Evolutionary conservation across 2,329 filamentous ascomycete species (phyloP).

Genomic region (Rosellinia necatrix): DNA sequence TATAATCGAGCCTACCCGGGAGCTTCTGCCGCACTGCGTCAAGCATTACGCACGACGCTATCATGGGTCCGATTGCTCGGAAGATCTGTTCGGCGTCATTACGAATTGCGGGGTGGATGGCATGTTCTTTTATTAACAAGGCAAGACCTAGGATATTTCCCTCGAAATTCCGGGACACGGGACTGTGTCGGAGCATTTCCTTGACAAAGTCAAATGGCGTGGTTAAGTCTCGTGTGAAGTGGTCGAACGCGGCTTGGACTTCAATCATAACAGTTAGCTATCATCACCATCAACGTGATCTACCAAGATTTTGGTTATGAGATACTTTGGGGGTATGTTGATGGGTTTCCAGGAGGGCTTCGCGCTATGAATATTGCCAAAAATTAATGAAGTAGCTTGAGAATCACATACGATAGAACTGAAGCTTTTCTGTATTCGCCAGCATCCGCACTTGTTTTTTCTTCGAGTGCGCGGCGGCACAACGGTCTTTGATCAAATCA

Average conservation of each 20-base stretch:
- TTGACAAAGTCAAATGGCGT: conserved; percentile 43
- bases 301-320: background rate
- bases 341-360: too few species aligned
- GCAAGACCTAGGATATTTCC: conserved; percentile 41
- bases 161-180: conserved; percentile 40
- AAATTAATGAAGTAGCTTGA: background rate
- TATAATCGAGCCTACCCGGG: conserved; percentile 28
- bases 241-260: conserved; percentile 41
- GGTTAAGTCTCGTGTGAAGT: conserved; percentile 40
- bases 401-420: conserved; percentile 17
- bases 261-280: conserved; percentile 35
- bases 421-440: conserved; percentile 32
- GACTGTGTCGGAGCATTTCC: conserved; percentile 41
- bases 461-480: conserved; percentile 45
- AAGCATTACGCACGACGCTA: conserved; percentile 42
- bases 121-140: conserved; percentile 36
- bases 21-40: conserved; percentile 41
- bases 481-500: conserved; percentile 46
- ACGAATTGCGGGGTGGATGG: conserved; percentile 23
- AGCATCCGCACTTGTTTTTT: conserved; percentile 50
- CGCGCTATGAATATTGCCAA: background rate
- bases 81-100: conserved; percentile 39
- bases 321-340: too few species aligned
- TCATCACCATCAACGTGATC: conserved; percentile 18
- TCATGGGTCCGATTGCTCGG: conserved; percentile 39